Percentiles rank a stretch among this genome's conserved stretches.
phyloP scores from a whole-genome alignment of 768 basidiomycete genomes.

The Psilocybe azurescens region DNA sequence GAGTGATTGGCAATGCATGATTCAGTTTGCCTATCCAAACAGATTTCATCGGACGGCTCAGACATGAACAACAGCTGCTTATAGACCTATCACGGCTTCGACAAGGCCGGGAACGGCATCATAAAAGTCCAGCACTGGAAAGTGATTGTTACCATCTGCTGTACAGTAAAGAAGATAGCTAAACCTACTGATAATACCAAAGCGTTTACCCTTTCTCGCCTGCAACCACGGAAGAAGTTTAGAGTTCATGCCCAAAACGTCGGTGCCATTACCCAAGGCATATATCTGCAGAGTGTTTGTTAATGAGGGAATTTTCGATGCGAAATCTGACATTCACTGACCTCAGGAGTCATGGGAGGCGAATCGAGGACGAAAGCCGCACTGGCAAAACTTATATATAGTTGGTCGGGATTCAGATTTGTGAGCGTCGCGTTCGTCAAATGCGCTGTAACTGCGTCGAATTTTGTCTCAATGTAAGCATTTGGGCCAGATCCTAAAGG shows the following conservation, averaged over 20 bases:
- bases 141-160: background rate
- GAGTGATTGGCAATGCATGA: no score
- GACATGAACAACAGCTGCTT: background rate
- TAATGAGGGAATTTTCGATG: background rate
- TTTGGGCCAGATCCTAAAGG: conserved; percentile 36
- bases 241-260: conserved; percentile 44
- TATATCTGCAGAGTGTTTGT: conserved; percentile 38
- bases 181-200: conserved; percentile 51
- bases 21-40: no score
- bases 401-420: conserved; percentile 41
- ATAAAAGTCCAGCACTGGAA: conserved; percentile 54
- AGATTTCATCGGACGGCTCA: no score
- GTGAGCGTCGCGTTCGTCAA: conserved; percentile 43
- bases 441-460: conserved; percentile 45
- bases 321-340: conserved; percentile 14
- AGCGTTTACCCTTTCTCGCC: conserved; percentile 45
- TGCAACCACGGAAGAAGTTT: conserved; percentile 48
- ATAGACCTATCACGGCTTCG: conserved; percentile 48
- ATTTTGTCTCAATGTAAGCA: conserved; percentile 49
- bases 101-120: conserved; percentile 50
- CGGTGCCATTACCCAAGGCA: conserved; percentile 42
- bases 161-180: background rate
- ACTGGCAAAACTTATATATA: conserved; percentile 55
- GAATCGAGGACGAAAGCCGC: conserved; percentile 41
- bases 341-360: conserved; percentile 41